These are phyloP conservation scores for Raffaelea ambrosiae DNA, from an alignment of 2,329 filamentous ascomycete genomes.

Conservation along the genomic window DNA sequence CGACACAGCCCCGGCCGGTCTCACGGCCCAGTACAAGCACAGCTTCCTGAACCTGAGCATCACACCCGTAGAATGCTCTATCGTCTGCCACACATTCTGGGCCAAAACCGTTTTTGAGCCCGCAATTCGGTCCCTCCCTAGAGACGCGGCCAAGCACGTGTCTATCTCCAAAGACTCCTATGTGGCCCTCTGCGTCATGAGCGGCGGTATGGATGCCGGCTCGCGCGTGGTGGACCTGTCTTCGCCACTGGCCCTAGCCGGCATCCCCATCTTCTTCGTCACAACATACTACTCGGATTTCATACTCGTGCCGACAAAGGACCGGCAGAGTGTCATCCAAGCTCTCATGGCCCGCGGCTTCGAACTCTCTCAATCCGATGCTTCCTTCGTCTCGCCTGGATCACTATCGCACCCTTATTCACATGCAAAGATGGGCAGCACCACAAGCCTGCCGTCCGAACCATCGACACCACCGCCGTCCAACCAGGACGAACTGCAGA, in stretches of 20 bases:
- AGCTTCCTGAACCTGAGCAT: constrained; percentile 90
- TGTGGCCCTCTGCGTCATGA: constrained; percentile 81
- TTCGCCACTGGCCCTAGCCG: constrained; percentile 79
- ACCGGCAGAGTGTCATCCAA: constrained; percentile 64
- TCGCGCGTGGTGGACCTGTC: constrained; percentile 88
- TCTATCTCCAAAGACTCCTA: constrained; percentile 77
- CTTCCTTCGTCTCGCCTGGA: constrained; percentile 55
- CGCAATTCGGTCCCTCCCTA: constrained; percentile 53
- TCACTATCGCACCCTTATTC: constrained; percentile 20
- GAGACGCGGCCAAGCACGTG: constrained; percentile 42
- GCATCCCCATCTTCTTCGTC: constrained; percentile 96
- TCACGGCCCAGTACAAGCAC: constrained; percentile 49
- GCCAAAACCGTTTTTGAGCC: constrained; percentile 69
- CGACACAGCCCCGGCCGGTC: constrained; percentile 32
- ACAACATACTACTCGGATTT: constrained; percentile 98
- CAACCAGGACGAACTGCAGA: constrained; percentile 70
- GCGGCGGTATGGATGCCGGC: constrained; percentile 82
- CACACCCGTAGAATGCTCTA: constrained; percentile 84
- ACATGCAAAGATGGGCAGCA: constrained; percentile 6
- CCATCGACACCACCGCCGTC: constrained; percentile 70
- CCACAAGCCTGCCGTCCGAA: constrained; percentile 22
- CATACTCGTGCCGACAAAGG: constrained; percentile 76
- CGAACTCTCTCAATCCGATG: constrained; percentile 64
- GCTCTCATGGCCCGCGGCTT: constrained; percentile 75
- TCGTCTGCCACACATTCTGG: constrained; percentile 75